Base-by-base conservation (phyloP, 306 rosid genomes). In the Mucuna pruriens region DNA sequence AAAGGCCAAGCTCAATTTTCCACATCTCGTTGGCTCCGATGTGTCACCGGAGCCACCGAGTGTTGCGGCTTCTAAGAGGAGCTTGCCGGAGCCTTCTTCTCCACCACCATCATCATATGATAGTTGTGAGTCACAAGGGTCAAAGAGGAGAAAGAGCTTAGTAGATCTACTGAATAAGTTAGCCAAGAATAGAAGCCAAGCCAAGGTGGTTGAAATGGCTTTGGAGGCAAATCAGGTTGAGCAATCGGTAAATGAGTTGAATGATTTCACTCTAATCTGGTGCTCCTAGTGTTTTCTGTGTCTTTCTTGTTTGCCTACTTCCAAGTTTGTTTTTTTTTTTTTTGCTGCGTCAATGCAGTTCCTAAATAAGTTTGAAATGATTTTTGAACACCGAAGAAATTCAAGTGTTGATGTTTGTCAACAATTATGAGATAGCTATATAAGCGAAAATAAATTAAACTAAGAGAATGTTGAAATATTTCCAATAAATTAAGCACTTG, bases 1-100 rank as follows among this genome's bases (percentile, higher is more conserved):
- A 11, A 91, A 91, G 64, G 97, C 97, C 0, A 91, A 91, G 78
- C 88, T 91, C n/a, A 91, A 91, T 78, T 91, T 90, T 31, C 92
- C 92, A 1, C 82, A 82, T 6, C 82, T 82, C n/a, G 55, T 82
- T 45, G 77, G 64, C 72, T 31, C 42, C 0, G 31, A 23, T 26
- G 63, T 6, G 49, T 5, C 29, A 0, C 3, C 31, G 4, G 61
- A 39, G 26, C 75, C 75, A 4, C 4, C 36, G 3, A 8, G 3
- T 26, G 29, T 3, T 48, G 16, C 9, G 40, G 61, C 15, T 26
- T 19, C 51, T 5, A 81, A 74, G 29, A 20, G 51, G 39, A n/a
- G 34, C 3, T 74, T 39, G 1, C 26, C 75, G 1, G 80, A 63
- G 17, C 6, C 49, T 63, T 63, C 49, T 63, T 63, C 52, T 39